Conservation (phyloP, 768 basidiomycete genomes). For the Mycena galericulata region DNA sequence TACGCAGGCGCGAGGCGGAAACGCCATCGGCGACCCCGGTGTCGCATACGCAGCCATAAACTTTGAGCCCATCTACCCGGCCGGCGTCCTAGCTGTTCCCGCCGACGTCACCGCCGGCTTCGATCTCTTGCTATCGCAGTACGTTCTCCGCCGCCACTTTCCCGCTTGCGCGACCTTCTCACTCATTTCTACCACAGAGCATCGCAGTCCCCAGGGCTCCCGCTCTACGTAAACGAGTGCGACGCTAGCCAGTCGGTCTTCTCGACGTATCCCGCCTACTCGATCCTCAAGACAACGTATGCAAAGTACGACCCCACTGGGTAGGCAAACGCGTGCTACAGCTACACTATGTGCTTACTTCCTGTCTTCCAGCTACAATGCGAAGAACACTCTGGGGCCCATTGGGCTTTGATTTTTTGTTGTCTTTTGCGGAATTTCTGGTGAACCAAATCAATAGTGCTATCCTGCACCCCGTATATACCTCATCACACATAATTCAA, state of each 20-base stretch:
- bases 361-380: slow-evolving; percentile 24
- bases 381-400: slow-evolving; percentile 22
- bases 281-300: slow-evolving; percentile 51
- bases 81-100: not conserved
- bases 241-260: slow-evolving; percentile 53
- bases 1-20: slow-evolving; percentile 18
- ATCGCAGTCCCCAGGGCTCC: slow-evolving; percentile 3
- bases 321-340: slow-evolving; percentile 35
- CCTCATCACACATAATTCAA: too few species aligned
- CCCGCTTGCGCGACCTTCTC: not conserved
- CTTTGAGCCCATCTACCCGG: slow-evolving; percentile 5
- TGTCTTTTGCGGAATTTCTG: too few species aligned
- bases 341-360: too few species aligned
- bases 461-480: too few species aligned
- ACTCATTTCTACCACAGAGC: not conserved
- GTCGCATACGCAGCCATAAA: slow-evolving; percentile 19
- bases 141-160: slow-evolving; percentile 14
- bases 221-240: slow-evolving; percentile 50
- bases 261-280: slow-evolving; percentile 51
- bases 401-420: slow-evolving; percentile 17
- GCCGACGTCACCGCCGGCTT: not conserved
- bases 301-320: slow-evolving; percentile 59
- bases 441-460: too few species aligned
- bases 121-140: slow-evolving; percentile 38
- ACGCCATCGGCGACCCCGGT: slow-evolving; percentile 24